Evolutionary conservation across 2,329 filamentous ascomycete species (phyloP).

Genomic region (Cordyceps cicadae): DNA sequence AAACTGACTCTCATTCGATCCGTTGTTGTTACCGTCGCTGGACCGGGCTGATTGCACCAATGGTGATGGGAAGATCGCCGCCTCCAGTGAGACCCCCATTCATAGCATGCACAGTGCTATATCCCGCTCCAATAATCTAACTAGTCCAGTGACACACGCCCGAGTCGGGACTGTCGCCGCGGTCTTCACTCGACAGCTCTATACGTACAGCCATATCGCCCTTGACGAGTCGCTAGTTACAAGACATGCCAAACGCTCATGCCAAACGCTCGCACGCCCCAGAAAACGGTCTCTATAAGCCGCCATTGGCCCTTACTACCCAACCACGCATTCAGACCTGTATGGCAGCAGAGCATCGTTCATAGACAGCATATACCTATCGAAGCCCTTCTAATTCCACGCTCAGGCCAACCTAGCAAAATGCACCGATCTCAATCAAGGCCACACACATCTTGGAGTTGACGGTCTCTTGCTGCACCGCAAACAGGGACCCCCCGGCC

Average conservation of each 20-base stretch:
- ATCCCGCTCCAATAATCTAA: neutral
- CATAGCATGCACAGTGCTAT: neutral
- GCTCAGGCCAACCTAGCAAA: neutral
- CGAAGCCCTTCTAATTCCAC: neutral
- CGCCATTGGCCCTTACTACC: no score
- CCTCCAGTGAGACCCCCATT: neutral
- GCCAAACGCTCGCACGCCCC: no score
- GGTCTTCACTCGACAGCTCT: neutral
- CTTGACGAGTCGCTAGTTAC: neutral
- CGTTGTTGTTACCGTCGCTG: conserved; percentile 5
- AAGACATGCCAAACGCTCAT: neutral
- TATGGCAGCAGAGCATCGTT: no score
- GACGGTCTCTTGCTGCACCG: neutral
- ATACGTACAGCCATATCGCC: no score
- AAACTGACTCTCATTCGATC: conserved; percentile 1
- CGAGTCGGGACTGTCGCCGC: neutral
- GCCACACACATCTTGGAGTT: no score
- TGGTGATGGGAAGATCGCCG: neutral
- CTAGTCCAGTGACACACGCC: neutral
- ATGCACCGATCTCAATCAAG: neutral
- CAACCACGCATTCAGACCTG: no score
- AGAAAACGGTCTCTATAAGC: no score
- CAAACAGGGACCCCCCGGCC: neutral
- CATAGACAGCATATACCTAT: no score
- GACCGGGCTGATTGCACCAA: neutral